Evolutionary conservation across 208 protist genomes (phyloP).

Genomic region (Angomonas ambiguus): DNA sequence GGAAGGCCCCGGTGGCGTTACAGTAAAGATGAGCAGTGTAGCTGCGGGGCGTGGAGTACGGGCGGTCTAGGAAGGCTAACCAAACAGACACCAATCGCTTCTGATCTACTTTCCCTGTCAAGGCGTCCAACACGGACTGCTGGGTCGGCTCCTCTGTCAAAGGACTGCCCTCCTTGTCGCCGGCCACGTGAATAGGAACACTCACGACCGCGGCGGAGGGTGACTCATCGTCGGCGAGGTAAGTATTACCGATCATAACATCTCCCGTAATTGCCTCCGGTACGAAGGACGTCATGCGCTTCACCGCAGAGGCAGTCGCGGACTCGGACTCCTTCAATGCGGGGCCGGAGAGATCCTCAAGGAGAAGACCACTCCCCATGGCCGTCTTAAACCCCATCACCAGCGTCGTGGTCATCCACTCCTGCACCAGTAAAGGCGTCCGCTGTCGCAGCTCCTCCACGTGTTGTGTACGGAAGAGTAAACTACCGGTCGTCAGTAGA

Average conservation of each 20-base stretch:
- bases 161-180: background rate
- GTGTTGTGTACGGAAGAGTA: conserved; percentile 66
- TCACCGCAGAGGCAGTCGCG: background rate
- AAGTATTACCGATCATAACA: background rate
- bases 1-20: background rate
- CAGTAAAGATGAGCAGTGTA: conserved; percentile 26
- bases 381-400: conserved; percentile 35
- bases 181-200: background rate
- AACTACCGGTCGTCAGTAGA: conserved; percentile 32
- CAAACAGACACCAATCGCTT: conserved; percentile 29
- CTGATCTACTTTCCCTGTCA: conserved; percentile 21
- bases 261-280: background rate
- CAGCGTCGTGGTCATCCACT: conserved; percentile 58
- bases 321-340: conserved; percentile 6
- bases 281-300: background rate
- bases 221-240: background rate
- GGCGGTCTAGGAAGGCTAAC: conserved; percentile 36
- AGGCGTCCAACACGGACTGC: background rate
- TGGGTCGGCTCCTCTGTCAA: background rate
- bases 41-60: conserved; percentile 22
- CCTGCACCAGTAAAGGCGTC: conserved; percentile 57
- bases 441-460: conserved; percentile 49
- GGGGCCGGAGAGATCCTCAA: background rate
- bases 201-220: background rate
- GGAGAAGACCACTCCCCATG: conserved; percentile 26